phyloP scores from a whole-genome alignment of 2,329 filamentous ascomycete genomes.

The Aspergillus aculeatus region DNA sequence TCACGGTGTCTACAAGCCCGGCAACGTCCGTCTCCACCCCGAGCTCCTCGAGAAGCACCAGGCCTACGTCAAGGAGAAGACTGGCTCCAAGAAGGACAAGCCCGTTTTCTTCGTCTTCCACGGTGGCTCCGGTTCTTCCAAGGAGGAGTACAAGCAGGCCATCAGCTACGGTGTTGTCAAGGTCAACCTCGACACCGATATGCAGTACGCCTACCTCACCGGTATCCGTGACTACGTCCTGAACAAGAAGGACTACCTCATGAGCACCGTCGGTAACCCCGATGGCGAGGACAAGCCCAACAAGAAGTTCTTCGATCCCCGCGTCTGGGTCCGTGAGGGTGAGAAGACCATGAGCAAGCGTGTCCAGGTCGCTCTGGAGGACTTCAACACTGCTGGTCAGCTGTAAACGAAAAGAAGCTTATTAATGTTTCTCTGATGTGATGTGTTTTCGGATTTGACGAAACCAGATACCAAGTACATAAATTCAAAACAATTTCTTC shows the following conservation, averaged over 20 bases:
- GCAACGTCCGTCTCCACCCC: conserved; percentile 95
- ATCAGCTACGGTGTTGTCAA: conserved; percentile 96
- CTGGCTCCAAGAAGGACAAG: conserved; percentile 71
- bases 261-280: conserved; percentile 86
- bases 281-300: conserved; percentile 97
- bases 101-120: conserved; percentile 99
- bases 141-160: conserved; percentile 85
- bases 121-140: conserved; percentile 88
- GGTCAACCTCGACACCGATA: conserved; percentile 98
- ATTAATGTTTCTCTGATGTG: conserved; percentile 10
- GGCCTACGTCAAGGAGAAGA: conserved; percentile 80
- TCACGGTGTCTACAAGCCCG: conserved; percentile 98
- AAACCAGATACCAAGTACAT: conserved; percentile 23
- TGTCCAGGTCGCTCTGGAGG: conserved; percentile 75
- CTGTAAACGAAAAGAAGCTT: conserved; percentile 56
- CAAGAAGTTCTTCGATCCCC: conserved; percentile 92
- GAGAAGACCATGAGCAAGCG: conserved; percentile 94
- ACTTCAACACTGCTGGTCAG: conserved; percentile 84
- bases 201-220: conserved; percentile 89
- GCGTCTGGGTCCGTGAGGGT: conserved; percentile 88
- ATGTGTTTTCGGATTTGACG: conserved; percentile 18
- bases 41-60: conserved; percentile 98
- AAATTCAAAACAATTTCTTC: conserved; percentile 10
- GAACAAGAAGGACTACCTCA: conserved; percentile 92
- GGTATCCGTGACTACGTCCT: conserved; percentile 94